Base-by-base conservation (phyloP, 345 rosid species). In the Dipteronia sinensis region DNA sequence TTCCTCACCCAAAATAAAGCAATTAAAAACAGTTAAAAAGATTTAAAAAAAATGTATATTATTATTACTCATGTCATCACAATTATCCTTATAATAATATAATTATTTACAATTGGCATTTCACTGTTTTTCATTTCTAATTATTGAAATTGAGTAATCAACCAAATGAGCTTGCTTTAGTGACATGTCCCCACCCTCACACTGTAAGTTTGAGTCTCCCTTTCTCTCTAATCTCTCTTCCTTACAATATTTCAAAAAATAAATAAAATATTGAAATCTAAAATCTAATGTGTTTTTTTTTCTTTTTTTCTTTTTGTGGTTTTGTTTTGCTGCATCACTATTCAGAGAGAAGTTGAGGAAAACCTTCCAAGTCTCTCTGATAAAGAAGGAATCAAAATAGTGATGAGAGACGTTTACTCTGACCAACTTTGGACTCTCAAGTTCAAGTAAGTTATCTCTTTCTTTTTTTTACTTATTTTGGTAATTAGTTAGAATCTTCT, bases 321-420 rank as follows among this genome's bases (percentile, higher is more conserved):
- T 34, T 34, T 34, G 38, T 34, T 34, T 34, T 34, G 38, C 53
- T 59, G 61, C 63, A 76, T 83, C 55, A 49, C 63, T 74, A 83
- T 71, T 25, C 81, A 94, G 97, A 93, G 86, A 73, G 97, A 89
- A 17, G 87, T 91, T 0, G 97, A 95, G 76, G 87, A 67, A 80
- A 87, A 95, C 85, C 97, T 95, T 78, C 97, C 97, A 25, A 1
- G 44, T 25, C 88, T 95, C 9, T 34, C 73, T 31, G 86, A 79
- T 31, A 95, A 89, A 83, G 95, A 90, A 80, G 95, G 98, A 40
- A 87, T 91, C 47, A 78, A 76, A 20, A 0, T 93, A 56, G 71
- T 80, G 58, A 59, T 94, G 25, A 90, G 83, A 73, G 89, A 95
- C 63, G 71, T 76, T 4, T 20, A 81, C 78, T 86, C 94, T 77